These are phyloP conservation scores for Microbotryum saponariae DNA, from an alignment of 1,284 basidiomycete genomes.

Conservation along the genomic window DNA sequence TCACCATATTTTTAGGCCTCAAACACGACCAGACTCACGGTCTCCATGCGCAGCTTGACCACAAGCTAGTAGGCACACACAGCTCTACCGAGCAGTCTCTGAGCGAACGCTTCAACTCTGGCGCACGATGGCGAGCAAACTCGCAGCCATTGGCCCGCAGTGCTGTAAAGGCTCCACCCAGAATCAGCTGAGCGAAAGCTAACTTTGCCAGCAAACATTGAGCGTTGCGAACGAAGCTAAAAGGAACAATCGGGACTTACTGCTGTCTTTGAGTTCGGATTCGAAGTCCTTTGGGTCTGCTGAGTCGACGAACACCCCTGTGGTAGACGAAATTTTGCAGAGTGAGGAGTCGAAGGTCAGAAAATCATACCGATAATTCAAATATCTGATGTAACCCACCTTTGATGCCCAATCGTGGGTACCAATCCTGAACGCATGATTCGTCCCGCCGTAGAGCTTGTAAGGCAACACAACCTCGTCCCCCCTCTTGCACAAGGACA, in stretches of 20 bases:
- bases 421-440: conserved; percentile 34
- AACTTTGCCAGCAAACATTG: too few relatives aligned
- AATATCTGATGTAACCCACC: conserved; percentile 33
- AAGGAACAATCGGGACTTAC: background rate
- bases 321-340: too few relatives aligned
- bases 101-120: too few relatives aligned
- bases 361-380: too few relatives aligned
- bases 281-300: conserved; percentile 37
- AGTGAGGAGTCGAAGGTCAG: too few relatives aligned
- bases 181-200: too few relatives aligned
- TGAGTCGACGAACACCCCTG: conserved; percentile 30
- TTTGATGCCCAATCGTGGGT: conserved; percentile 37
- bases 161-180: too few relatives aligned
- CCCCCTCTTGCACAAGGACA: conserved; percentile 35
- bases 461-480: conserved; percentile 41
- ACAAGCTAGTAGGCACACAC: background rate
- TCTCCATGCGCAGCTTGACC: conserved; percentile 4
- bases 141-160: too few relatives aligned
- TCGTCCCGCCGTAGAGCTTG: conserved; percentile 27
- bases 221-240: conserved; percentile 36
- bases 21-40: background rate
- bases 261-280: conserved; percentile 23
- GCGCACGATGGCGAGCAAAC: too few relatives aligned
- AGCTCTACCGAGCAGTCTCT: too few relatives aligned
- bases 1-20: conserved; percentile 56